Evolutionary conservation across 306 rosid genomes (phyloP), one percentile per base, ranked within the genome.

Genomic region (Potentilla sterilis): DNA sequence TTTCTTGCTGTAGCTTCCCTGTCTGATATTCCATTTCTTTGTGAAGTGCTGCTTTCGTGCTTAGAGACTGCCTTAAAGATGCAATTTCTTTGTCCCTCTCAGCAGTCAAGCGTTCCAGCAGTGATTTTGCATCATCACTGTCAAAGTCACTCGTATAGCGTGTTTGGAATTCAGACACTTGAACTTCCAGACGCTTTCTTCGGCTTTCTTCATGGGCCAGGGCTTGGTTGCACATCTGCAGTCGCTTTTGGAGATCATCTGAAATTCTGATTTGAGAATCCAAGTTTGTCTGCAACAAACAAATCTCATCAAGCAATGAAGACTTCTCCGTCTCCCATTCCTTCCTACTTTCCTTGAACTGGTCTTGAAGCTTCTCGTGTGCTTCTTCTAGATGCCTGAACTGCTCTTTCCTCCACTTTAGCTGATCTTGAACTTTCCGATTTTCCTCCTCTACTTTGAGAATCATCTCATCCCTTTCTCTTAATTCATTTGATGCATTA

Each of bases 341-440:
- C 69, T 90, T 86, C 85, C 87, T 76, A 71, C 83, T 75, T 66
- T 65, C 78, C 87, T 48, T 87, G 75, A 87, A 82, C 65, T 87
- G 81, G 34, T 75, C 83, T 43, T 67, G 69, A 21, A 80, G 81
- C 75, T 88, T 89, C 16, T 84, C 80, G 72, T 87, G 86, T 28
- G 96, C 95, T 73, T 92, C 95, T 81, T 90, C 89, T 7, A 88
- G 81, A 80, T 94, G 94, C 24, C 65, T 79, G 80, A 94, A 87
- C 63, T 94, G 97, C 81, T 94, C 96, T 78, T 75, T 88, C 82
- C 90, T 92, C 98, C 95, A 92, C 80, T 92, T 90, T 38, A 94
- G 71, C 79, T 87, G 87, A 64, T 94, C 96, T 87, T 80, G 84
- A 71, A 87, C 49, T 78, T 87, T 85, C 72, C 81, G 78, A 49